phyloP scores from a whole-genome alignment of 805 yeast species.

The Wilhelminamyces savonicus region DNA sequence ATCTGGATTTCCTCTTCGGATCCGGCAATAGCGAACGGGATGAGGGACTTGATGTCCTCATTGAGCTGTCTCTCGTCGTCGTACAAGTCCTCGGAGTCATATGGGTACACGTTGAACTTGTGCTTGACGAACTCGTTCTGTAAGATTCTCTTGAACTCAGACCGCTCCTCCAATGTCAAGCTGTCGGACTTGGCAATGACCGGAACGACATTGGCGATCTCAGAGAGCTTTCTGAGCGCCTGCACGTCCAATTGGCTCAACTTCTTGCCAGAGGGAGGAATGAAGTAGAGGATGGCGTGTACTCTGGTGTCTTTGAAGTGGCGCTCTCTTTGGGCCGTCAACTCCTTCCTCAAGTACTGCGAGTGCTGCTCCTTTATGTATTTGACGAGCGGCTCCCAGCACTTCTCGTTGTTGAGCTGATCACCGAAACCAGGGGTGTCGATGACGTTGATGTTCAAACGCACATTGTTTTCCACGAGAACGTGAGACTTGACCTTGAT shows the following conservation, averaged over 20 bases:
- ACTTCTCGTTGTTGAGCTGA: conserved; percentile 88
- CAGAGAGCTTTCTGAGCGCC: conserved; percentile 77
- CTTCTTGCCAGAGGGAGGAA: conserved; percentile 86
- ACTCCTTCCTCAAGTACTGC: conserved; percentile 82
- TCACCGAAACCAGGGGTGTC: conserved; percentile 99
- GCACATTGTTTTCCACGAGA: conserved; percentile 80
- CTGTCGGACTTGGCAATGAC: conserved; percentile 92
- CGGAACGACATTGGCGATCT: conserved; percentile 91
- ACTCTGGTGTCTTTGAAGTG: conserved; percentile 82
- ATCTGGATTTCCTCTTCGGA: conserved; percentile 72
- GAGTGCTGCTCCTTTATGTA: conserved; percentile 95
- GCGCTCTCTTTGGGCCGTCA: conserved; percentile 89
- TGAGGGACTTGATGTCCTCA: conserved; percentile 61
- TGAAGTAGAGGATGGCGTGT: conserved; percentile 86
- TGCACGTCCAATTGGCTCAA: conserved; percentile 76
- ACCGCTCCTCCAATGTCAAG: conserved; percentile 79
- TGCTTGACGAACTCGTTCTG: conserved; percentile 73
- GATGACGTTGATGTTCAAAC: conserved; percentile 77
- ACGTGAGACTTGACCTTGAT: conserved; percentile 65
- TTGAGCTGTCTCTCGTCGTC: conserved; percentile 71
- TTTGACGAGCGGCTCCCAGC: conserved; percentile 95
- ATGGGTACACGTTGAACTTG: conserved; percentile 78
- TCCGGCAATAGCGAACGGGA: conserved; percentile 95
- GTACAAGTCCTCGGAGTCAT: conserved; percentile 60
- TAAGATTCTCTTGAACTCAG: conserved; percentile 65